A percentile compares a stretch with the other conserved stretches of the same genome.
Conservation (phyloP, 1,284 basidiomycete species). For the Sanghuangporus weigelae region DNA sequence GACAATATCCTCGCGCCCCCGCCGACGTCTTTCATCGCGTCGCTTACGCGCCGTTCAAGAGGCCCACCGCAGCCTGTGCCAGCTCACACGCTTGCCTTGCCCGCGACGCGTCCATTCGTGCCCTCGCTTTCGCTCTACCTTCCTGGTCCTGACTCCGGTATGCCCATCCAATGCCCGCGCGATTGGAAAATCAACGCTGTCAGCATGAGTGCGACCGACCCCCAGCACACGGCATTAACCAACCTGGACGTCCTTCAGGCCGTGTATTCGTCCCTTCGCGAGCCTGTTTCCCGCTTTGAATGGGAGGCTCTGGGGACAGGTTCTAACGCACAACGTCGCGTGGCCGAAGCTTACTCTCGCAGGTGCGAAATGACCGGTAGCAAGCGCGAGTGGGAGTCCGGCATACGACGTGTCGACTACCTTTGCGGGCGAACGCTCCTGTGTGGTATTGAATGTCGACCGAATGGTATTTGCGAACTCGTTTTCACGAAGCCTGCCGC, state of each 20-base stretch:
- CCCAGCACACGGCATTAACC: conserved; percentile 36
- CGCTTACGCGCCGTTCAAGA: conserved; percentile 11
- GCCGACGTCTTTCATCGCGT: conserved; percentile 32
- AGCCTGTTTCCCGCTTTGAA: conserved; percentile 55
- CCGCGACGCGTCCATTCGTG: conserved; percentile 56
- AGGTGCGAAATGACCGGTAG: conserved; percentile 56
- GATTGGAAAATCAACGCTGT: conserved; percentile 27
- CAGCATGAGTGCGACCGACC: conserved; percentile 28
- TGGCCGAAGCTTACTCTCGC: conserved; percentile 56
- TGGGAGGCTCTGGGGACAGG: conserved; percentile 56
- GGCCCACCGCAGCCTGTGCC: conserved; percentile 37
- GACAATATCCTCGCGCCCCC: conserved; percentile 52
- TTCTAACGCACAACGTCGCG: conserved; percentile 45
- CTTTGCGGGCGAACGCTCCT: conserved; percentile 55
- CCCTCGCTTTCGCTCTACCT: conserved; percentile 50
- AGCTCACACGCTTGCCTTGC: conserved; percentile 51
- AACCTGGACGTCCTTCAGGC: conserved; percentile 61
- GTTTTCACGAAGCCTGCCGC: conserved; percentile 38
- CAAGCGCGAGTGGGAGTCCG: conserved; percentile 52
- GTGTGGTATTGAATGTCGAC: conserved; percentile 52
- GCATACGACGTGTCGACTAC: conserved; percentile 62
- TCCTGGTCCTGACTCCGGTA: conserved; percentile 57
- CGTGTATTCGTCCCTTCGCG: conserved; percentile 49
- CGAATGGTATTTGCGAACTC: conserved; percentile 39
- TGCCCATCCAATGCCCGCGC: conserved; percentile 37